phyloP scores from a whole-genome alignment of 176 grass and related monocot genomes.

The Metroxylon sagu region DNA sequence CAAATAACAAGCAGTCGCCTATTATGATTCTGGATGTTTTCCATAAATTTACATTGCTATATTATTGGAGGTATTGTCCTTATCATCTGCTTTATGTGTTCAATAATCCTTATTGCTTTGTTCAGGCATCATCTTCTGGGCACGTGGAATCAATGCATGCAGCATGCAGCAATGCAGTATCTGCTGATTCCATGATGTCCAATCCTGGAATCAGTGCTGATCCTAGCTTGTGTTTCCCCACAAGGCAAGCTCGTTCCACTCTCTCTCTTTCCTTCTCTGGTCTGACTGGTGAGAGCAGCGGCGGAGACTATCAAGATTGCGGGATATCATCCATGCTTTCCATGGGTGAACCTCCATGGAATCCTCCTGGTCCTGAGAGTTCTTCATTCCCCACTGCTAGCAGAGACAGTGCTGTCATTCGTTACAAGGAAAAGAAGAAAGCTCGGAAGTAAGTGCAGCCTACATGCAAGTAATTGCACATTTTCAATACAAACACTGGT shows the following conservation, averaged over 20 bases:
- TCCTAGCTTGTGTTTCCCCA: slow-evolving; percentile 1
- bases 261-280: slow-evolving; percentile 18
- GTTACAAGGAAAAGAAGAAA: slow-evolving; percentile 14
- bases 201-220: slow-evolving; percentile 13
- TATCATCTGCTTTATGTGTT: no score
- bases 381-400: slow-evolving; percentile 1
- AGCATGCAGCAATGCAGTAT: slow-evolving; percentile 10
- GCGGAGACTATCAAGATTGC: slow-evolving; percentile 17
- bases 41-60: no score
- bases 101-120: not conserved
- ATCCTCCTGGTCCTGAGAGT: slow-evolving; percentile 4
- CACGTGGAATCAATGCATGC: not conserved
- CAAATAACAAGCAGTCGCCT: no score
- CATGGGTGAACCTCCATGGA: not conserved
- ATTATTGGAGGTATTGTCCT: no score
- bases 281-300: slow-evolving; percentile 12
- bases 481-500: no score
- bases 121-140: slow-evolving; percentile 7
- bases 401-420: not conserved
- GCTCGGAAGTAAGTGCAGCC: not conserved
- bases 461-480: no score
- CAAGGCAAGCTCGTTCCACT: slow-evolving; percentile 1
- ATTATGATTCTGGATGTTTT: no score
- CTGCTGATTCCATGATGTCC: slow-evolving; percentile 15
- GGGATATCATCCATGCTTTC: slow-evolving; percentile 1